Base-by-base conservation (phyloP, 495 filamentous ascomycete genomes). In the Penicillium herquei region DNA sequence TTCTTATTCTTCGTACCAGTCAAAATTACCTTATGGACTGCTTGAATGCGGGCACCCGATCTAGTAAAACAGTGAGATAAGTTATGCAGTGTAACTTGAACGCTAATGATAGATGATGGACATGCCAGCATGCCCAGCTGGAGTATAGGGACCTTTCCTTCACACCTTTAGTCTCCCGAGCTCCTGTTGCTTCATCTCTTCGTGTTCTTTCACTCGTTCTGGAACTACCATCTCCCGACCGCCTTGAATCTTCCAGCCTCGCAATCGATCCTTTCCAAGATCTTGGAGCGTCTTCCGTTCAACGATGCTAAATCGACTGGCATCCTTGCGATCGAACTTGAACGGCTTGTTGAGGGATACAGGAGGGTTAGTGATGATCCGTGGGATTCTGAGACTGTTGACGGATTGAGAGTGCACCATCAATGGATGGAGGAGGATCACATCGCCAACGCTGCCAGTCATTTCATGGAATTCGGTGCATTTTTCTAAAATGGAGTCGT, bases 311-410 rank as follows among this genome's bases (percentile, higher is more conserved):
- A 86, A 90, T 1, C 84, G 56, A 18, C 49, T 59, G 0, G 64
- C 70, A 54, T 87, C 81, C 14, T 78, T 67, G n/a, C 85, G 74
- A 52, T 87, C 78, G 52, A 89, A 87, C 46, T 74, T 65, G 65
- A 89, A 88, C 11, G 86, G 85, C 65, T 83, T 70, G 30, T 76
- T 84, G 39, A 90, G 63, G 26, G 75, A 76, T 1, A 89, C 84
- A 0, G 84, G 83, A 14, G 87, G 86, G 63, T 91, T 92, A 41
- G 86, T 91, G 66, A 89, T 90, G 58, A 89, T 82, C 13, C 87
- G 75, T 7, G 82, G 74, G 30, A 70, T 72, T 34, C 87, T 74
- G 52, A 82, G 58, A 51, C 79, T 72, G 59, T 90, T 90, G 53
- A 75, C 75, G 8, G 81, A 83, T 17, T 83, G 80, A 6, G 80